Conservation (phyloP, 2,329 filamentous ascomycete genomes). For the Fusarium foetens region DNA sequence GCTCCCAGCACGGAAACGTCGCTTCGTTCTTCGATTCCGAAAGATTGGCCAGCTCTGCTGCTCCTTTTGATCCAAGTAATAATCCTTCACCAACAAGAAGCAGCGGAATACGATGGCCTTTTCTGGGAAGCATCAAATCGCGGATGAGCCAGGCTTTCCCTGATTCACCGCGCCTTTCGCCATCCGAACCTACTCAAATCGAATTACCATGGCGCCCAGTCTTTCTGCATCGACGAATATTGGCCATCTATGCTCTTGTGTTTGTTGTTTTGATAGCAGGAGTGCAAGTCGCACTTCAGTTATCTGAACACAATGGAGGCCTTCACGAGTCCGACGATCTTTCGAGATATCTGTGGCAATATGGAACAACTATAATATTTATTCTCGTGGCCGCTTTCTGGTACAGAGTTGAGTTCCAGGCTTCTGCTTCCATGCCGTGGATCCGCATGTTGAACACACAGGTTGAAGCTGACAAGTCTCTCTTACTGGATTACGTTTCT, state of each 20-base stretch:
- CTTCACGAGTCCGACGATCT: slow-evolving; percentile 41
- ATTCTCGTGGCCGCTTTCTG: slow-evolving; percentile 49
- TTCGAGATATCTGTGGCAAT: slow-evolving; percentile 52
- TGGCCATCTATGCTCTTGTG: slow-evolving; percentile 45
- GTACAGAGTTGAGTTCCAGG: slow-evolving; percentile 53
- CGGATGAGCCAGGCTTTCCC: slow-evolving; percentile 28
- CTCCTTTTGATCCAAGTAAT: slow-evolving; percentile 24
- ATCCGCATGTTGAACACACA: slow-evolving; percentile 47
- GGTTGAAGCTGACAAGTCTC: slow-evolving; percentile 44
- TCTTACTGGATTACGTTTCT: slow-evolving; percentile 52
- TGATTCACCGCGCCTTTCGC: slow-evolving; percentile 15
- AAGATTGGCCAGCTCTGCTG: slow-evolving; percentile 37
- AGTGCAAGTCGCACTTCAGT: slow-evolving; percentile 46
- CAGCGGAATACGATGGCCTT: slow-evolving; percentile 39
- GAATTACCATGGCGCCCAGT: slow-evolving; percentile 50
- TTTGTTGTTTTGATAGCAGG: slow-evolving; percentile 46
- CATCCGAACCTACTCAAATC: slow-evolving; percentile 41
- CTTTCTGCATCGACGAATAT: slow-evolving; percentile 49
- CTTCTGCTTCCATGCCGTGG: slow-evolving; percentile 53
- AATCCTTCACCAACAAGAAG: slow-evolving; percentile 10
- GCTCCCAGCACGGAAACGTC: slow-evolving; percentile 25
- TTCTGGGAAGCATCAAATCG: slow-evolving; percentile 43
- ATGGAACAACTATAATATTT: slow-evolving; percentile 49
- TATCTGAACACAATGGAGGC: slow-evolving; percentile 47
- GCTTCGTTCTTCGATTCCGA: slow-evolving; percentile 44